Conservation (phyloP, 1,139 yeast species). For the Citeromyces hawaiiensis region DNA sequence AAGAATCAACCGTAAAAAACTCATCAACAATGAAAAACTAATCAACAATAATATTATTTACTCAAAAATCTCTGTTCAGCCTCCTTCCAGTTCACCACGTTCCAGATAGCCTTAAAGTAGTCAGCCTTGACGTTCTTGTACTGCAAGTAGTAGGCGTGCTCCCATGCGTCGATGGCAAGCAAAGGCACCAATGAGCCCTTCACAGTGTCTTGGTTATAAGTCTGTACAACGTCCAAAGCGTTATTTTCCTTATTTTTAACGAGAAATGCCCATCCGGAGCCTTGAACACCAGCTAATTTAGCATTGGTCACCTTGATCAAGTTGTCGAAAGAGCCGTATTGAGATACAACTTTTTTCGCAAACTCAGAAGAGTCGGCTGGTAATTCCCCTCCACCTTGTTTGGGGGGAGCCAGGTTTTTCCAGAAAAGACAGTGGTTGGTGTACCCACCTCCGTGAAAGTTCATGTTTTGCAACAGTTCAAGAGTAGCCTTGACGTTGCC, state of each 20-base stretch:
- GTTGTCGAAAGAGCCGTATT: conserved; percentile 71
- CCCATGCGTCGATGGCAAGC: conserved; percentile 97
- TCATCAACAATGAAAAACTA: neutral
- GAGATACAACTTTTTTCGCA: conserved; percentile 45
- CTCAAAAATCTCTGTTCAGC: conserved; percentile 53
- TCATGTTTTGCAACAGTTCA: conserved; percentile 67
- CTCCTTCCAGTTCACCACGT: conserved; percentile 92
- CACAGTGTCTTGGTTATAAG: conserved; percentile 85
- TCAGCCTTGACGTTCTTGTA: conserved; percentile 91
- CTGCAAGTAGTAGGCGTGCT: conserved; percentile 94
- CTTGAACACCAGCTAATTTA: conserved; percentile 86
- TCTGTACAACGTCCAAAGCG: conserved; percentile 72
- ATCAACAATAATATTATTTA: conserved; percentile 9
- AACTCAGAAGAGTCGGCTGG: conserved; percentile 48
- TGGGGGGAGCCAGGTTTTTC: conserved; percentile 80
- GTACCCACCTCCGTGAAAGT: conserved; percentile 94
- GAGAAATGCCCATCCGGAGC: conserved; percentile 96
- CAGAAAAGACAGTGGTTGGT: conserved; percentile 80
- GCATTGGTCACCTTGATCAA: conserved; percentile 57
- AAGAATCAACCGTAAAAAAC: too few species aligned
- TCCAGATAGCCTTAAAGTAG: conserved; percentile 95
- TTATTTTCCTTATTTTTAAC: conserved; percentile 81
- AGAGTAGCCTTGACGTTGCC: conserved; percentile 58
- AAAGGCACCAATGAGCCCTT: conserved; percentile 64
- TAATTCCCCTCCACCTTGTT: conserved; percentile 76